Base-by-base conservation (phyloP, 78 protist genomes). In the Tieghemostelium lacteum region DNA sequence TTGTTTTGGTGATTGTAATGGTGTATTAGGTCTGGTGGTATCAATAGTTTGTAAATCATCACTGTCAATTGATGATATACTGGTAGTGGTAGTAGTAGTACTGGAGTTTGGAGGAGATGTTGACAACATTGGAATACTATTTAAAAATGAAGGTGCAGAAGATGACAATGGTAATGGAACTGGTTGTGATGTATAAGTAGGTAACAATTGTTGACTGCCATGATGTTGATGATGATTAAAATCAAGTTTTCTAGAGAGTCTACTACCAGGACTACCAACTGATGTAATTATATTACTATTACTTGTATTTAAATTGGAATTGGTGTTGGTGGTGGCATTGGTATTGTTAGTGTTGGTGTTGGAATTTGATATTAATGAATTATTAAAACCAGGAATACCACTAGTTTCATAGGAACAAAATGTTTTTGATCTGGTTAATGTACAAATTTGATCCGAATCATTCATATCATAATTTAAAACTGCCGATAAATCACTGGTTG, bases 401-500 rank as follows among this genome's bases (percentile, higher is more conserved):
- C 58, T 45, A 14, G 52, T 14, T 14, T 45, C 6, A 10, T 62
- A 28, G 14, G 29, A 31, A 17, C 29, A 31, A 31, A 62, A 31
- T 29, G 69, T 62, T 33, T 19, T 26, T 24, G 69, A 31, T 62
- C 69, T 62, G 20, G 45, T 33, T 33, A 31, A 4, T 4, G 26
- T 57, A 36, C 14, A 12, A 2, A 74, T 2, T 24, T 45, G 42
- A 31, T 67, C 74, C 7, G 74, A 67, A 19, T 67, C 74, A 45
- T n/a, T 34, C 55, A 67, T n/a, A 26, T 67, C 54, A 4, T 19
- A 7, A 57, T 14, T 4, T 5, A 4, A 57, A 7, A 40, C 7
- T 24, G 36, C 28, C 8, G 74, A 45, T 5, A 67, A 22, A 45
- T 74, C 85, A 16, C 69, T 58, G 36, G 69, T 40, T 8, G 85